Evolutionary conservation across 352 stramenopile species (phyloP), one percentile per base, ranked within the genome.

Genomic region (Phytophthora palmivora): DNA sequence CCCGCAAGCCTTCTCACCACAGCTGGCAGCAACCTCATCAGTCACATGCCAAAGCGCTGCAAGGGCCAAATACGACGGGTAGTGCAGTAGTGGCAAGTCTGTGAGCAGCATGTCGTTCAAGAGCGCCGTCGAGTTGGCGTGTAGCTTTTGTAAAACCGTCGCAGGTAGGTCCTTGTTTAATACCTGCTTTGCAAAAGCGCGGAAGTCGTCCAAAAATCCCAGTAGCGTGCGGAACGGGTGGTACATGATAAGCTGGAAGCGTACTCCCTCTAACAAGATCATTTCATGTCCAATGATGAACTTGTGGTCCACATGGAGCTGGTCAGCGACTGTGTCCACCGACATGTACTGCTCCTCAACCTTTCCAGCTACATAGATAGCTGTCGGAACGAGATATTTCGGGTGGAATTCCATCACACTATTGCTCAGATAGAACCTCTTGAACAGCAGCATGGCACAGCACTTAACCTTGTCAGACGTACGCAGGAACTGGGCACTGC

Each of bases 281-380:
- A 97, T 97, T 64, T 97, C 89, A 41, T 95, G 83, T 3, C 79
- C 84, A 48, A 96, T 92, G 18, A 97, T 87, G 62, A 91, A 81
- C 63, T 92, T 91, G 60, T 92, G 85, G 63, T 95, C 85, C 41
- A 94, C 79, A 32, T 84, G 63, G n/a, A 95, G 75, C 58, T 94
- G 82, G 62, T 94, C 77, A 1, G 84, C 87, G 41, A 96, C 80
- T 39, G 78, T 94, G 39, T 96, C 87, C 36, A 94, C 87, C 24
- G 82, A 92, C 55, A 94, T 93, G 69, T 94, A 96, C 70, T 96
- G 87, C 82, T 97, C 89, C 66, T 97, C 89, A 15, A 95, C 84
- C 44, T 97, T 97, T 16, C 85, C 87, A 6, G 89, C 89, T 15
- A 96, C 86, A 72, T 96, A 96, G 56, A 97, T 96, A 28, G 71